These are phyloP conservation scores for Pythium sp. DNA, from an alignment of 352 stramenopile genomes.

Conservation along the genomic window DNA sequence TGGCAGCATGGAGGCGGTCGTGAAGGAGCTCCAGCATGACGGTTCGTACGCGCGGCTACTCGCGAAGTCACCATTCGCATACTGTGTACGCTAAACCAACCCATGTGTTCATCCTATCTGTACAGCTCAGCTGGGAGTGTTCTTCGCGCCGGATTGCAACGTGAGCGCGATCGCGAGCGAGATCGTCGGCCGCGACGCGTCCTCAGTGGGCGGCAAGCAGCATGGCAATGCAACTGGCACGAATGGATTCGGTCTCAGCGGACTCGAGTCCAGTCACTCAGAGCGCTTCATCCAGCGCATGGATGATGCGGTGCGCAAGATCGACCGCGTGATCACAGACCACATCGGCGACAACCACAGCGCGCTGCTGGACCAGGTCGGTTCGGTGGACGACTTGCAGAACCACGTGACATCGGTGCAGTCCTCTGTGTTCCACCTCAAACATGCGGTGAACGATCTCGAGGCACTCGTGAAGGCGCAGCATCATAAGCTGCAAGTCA, in stretches of 20 bases:
- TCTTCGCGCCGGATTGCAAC: slow-evolving; percentile 70
- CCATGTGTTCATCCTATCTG: not conserved
- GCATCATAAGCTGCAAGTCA: slow-evolving; percentile 51
- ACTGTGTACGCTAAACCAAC: not conserved
- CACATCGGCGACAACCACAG: slow-evolving; percentile 77
- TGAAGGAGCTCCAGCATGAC: slow-evolving; percentile 72
- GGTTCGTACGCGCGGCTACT: slow-evolving; percentile 27
- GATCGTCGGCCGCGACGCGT: slow-evolving; percentile 67
- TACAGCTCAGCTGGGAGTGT: slow-evolving; percentile 71
- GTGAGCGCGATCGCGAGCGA: slow-evolving; percentile 76
- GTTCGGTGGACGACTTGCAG: slow-evolving; percentile 77
- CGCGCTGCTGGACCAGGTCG: slow-evolving; percentile 64
- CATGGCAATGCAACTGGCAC: slow-evolving; percentile 18
- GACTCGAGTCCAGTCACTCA: slow-evolving; percentile 44
- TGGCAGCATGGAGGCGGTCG: slow-evolving; percentile 34
- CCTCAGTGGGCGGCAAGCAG: slow-evolving; percentile 25
- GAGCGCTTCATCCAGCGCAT: slow-evolving; percentile 76
- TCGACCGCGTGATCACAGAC: slow-evolving; percentile 77
- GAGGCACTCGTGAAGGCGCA: slow-evolving; percentile 53
- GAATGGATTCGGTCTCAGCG: slow-evolving; percentile 17
- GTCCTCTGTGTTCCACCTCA: slow-evolving; percentile 58
- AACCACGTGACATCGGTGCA: slow-evolving; percentile 53
- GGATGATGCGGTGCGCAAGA: slow-evolving; percentile 57
- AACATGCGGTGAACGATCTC: slow-evolving; percentile 58
- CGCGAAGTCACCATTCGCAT: not conserved